A percentile compares a stretch with the other conserved stretches of the same genome.
Conservation (phyloP, 495 filamentous ascomycete species). For the Xylaria acuta region DNA sequence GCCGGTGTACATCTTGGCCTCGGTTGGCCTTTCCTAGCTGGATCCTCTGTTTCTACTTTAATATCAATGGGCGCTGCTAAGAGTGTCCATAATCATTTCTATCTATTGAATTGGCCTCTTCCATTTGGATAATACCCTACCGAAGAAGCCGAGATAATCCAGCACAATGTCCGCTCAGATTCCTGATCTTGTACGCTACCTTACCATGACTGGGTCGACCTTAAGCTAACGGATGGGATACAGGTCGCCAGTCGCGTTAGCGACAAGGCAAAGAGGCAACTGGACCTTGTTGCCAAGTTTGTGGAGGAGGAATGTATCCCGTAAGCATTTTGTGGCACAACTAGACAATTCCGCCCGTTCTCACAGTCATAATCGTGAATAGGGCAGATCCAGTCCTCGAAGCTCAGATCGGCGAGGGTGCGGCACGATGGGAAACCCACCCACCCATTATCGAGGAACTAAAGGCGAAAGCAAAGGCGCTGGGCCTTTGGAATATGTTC, state of each 20-base stretch:
- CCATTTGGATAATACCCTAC: neutral
- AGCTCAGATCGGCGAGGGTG: conserved; percentile 78
- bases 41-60: neutral
- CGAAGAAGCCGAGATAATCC: neutral
- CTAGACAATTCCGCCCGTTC: conserved; percentile 11
- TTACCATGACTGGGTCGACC: neutral
- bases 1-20: conserved; percentile 26
- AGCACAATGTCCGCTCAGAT: conserved; percentile 68
- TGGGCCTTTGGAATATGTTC: conserved; percentile 99
- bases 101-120: neutral
- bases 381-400: conserved; percentile 76
- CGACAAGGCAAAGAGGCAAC: conserved; percentile 76
- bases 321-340: conserved; percentile 42
- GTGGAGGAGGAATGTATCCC: conserved; percentile 96
- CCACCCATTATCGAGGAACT: conserved; percentile 85
- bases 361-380: conserved; percentile 19
- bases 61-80: neutral
- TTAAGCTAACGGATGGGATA: conserved; percentile 39
- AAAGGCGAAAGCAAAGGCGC: conserved; percentile 79
- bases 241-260: conserved; percentile 69
- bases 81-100: neutral
- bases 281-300: conserved; percentile 83
- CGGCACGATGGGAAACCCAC: conserved; percentile 75
- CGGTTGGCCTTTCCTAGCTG: conserved; percentile 24
- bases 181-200: conserved; percentile 66